Evolutionary conservation across 441 rosid genomes (phyloP).

Genomic region (Capsella rubella): DNA sequence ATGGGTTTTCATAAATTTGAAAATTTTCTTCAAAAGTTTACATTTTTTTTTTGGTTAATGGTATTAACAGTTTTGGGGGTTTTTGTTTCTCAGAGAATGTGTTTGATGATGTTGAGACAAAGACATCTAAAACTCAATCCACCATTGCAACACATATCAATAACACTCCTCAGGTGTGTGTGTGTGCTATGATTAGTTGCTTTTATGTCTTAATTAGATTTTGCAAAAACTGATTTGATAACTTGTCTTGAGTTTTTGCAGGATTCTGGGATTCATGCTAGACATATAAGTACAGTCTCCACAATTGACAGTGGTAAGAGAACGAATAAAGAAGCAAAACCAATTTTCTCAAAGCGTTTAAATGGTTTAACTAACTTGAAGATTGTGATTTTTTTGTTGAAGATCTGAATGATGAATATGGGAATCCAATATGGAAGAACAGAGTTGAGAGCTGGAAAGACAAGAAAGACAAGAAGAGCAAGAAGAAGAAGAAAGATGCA

Average conservation of each 20-base stretch:
- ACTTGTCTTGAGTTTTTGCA: constrained; percentile 44
- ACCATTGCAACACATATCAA: constrained; percentile 56
- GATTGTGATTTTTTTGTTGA: constrained; percentile 42
- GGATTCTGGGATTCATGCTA: constrained; percentile 89
- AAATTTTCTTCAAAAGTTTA: not conserved
- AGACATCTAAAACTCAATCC: constrained; percentile 50
- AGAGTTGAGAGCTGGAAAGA: constrained; percentile 98
- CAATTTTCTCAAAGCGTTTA: not conserved
- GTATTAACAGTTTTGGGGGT: too few species aligned
- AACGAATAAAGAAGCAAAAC: not conserved
- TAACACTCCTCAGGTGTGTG: constrained; percentile 68
- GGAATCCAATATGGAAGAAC: constrained; percentile 97
- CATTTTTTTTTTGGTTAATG: not conserved
- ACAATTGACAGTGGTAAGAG: constrained; percentile 91
- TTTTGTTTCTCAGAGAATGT: constrained; percentile 53
- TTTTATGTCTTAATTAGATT: not conserved
- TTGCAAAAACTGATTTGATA: not conserved
- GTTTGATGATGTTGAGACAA: constrained; percentile 61
- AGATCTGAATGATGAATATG: constrained; percentile 86
- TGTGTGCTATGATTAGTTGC: constrained; percentile 10
- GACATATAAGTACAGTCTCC: constrained; percentile 89
- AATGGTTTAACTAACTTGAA: constrained; percentile 22
- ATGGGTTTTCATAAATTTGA: not conserved
- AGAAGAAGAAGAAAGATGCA: constrained; percentile 55
- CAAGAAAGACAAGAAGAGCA: constrained; percentile 87